These are phyloP conservation scores for Phyllosticta citribraziliensis DNA, from an alignment of 2,329 filamentous ascomycete genomes.

Conservation along the genomic window DNA sequence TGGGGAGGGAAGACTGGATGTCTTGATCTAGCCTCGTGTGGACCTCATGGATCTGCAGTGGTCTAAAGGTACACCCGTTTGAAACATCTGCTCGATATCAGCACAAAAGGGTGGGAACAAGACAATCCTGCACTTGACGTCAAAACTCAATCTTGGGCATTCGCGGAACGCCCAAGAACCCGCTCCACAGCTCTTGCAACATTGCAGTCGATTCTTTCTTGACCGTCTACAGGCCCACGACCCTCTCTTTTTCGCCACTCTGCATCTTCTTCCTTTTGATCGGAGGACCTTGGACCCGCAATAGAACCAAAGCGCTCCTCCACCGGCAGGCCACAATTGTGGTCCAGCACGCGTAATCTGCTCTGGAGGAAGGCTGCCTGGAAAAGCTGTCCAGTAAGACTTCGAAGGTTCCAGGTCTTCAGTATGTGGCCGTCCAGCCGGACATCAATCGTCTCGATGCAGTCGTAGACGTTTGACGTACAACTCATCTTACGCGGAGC, in stretches of 20 bases:
- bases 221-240: not conserved
- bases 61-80: not conserved
- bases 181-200: not conserved
- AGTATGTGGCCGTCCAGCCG: not conserved
- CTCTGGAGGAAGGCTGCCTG: not conserved
- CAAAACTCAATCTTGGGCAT: not conserved
- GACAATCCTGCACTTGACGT: not conserved
- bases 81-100: not conserved
- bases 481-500: not conserved
- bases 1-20: not conserved
- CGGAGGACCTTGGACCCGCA: not conserved
- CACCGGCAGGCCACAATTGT: not conserved
- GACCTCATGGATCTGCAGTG: not conserved
- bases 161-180: not conserved
- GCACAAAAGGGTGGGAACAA: not conserved
- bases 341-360: not conserved
- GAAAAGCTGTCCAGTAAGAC: not conserved
- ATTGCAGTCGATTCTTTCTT: not conserved
- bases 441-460: not conserved
- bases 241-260: not conserved
- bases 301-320: not conserved
- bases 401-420: not conserved
- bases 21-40: not conserved
- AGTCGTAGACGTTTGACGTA: not conserved
- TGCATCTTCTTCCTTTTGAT: not conserved